A percentile compares a stretch with the other conserved stretches of the same genome.
These are phyloP conservation scores for Kalanchoe fedtschenkoi DNA, from an alignment of 164 flowering plant species.

Conservation along the genomic window DNA sequence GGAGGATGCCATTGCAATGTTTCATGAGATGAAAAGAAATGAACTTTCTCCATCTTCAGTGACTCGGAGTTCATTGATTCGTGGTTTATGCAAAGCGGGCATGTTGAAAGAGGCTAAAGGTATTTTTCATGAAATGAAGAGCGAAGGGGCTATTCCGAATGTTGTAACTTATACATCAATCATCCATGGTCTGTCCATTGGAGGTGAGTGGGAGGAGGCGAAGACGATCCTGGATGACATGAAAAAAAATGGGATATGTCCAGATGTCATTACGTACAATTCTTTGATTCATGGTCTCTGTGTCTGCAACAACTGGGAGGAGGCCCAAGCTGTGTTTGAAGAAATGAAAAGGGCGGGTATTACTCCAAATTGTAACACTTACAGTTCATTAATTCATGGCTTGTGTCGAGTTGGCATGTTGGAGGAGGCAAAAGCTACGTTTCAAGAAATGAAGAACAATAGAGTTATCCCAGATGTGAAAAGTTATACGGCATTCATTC, in stretches of 20 bases:
- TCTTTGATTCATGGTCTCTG: neutral
- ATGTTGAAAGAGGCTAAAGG: neutral
- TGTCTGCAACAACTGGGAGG: neutral
- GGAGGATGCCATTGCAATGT: neutral
- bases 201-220: neutral
- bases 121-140: neutral
- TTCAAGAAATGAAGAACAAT: neutral
- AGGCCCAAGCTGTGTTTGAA: neutral
- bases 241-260: neutral
- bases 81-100: neutral
- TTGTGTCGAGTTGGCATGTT: neutral
- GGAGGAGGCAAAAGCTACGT: neutral
- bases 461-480: neutral
- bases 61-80: neutral
- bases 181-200: neutral
- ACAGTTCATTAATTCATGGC: conserved; percentile 1
- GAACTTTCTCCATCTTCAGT: neutral
- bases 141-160: neutral
- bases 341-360: conserved; percentile 1
- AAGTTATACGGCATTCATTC: neutral
- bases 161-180: conserved; percentile 1
- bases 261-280: neutral
- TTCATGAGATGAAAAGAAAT: neutral
- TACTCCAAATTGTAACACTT: neutral
- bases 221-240: neutral